Base-by-base conservation (phyloP, 176 grass and related monocot genomes). In the Ananas comosus region DNA sequence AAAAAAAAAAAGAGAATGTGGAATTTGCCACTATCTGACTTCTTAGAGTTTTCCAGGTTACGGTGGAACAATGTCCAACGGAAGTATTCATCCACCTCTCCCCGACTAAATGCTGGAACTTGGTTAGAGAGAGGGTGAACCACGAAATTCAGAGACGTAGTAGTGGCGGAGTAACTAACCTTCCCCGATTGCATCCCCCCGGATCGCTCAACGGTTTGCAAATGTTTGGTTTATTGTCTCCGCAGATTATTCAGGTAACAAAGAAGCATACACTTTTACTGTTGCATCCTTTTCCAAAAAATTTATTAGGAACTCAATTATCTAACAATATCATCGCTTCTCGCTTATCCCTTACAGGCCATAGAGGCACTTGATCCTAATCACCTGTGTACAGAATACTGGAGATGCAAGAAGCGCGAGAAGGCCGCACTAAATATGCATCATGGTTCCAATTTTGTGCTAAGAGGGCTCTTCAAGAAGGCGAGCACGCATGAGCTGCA, bases 171-270 rank as follows among this genome's bases (percentile, higher is more conserved):
- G 69, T 9, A 48, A 22, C 25, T 49, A 77, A 77, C 19, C 53
- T 77, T 49, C 75, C 66, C 13, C 21, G 42, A 16, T 42, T 77
- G 47, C 75, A 69, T 52, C 65, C 75, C 61, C 65, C 66, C 2
- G 75, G 65, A 27, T 69, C 65, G 9, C 24, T 77, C 63, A 53
- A 63, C 58, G 75, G 75, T 10, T 66, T 77, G 23, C 65, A 69
- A 63, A 77, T 77, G 75, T 77, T 77, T 69, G 75, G 75, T 57
- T 69, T 77, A 50, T 69, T 11, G 47, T 77, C 75, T 69, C 75
- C 75, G 4, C 24, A 17, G 2, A 50, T 77, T 19, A 50, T 63
- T 27, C 75, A 77, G 75, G 75, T 77, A 49, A 9, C 33, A 42
- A 6, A 42, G 33, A 42, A 42, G 22, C 33, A 42, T 42, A 8